Evolutionary conservation across 1,139 yeast species (phyloP).

Genomic region (Zygosaccharomyces pseudobailii): DNA sequence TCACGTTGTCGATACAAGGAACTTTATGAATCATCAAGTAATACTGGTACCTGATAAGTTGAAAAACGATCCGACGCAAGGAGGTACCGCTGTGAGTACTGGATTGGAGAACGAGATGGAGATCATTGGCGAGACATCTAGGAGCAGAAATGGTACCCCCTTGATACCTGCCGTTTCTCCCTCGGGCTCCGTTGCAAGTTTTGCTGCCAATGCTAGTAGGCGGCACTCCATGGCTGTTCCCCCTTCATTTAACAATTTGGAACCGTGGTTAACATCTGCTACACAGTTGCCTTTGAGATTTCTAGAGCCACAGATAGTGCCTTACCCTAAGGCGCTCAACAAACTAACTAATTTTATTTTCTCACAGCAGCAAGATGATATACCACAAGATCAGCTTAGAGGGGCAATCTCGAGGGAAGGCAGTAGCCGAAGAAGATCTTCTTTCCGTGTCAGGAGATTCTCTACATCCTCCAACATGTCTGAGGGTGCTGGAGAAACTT

Average conservation of each 20-base stretch:
- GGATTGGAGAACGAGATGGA: neutral
- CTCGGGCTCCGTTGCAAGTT: slow-evolving; percentile 5
- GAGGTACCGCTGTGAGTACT: slow-evolving; percentile 1
- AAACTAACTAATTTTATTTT: slow-evolving; percentile 16
- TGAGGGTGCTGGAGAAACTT: slow-evolving; percentile 11
- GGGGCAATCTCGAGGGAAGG: neutral
- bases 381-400: neutral
- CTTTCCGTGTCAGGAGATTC: slow-evolving; percentile 29
- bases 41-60: slow-evolving; percentile 48
- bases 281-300: slow-evolving; percentile 26
- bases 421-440: slow-evolving; percentile 12
- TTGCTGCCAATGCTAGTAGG: slow-evolving; percentile 7
- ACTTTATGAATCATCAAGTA: slow-evolving; percentile 70
- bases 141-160: slow-evolving; percentile 7
- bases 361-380: slow-evolving; percentile 6
- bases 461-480: slow-evolving; percentile 26
- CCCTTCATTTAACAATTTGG: slow-evolving; percentile 10
- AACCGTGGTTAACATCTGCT: slow-evolving; percentile 32
- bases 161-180: slow-evolving; percentile 8
- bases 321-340: slow-evolving; percentile 30
- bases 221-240: slow-evolving; percentile 16
- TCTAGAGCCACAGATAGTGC: slow-evolving; percentile 31
- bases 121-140: slow-evolving; percentile 1
- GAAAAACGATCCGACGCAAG: slow-evolving; percentile 9
- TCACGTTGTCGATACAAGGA: slow-evolving; percentile 74